phyloP scores from a whole-genome alignment of 2,329 filamentous ascomycete genomes.

The Cordyceps farinosa region DNA sequence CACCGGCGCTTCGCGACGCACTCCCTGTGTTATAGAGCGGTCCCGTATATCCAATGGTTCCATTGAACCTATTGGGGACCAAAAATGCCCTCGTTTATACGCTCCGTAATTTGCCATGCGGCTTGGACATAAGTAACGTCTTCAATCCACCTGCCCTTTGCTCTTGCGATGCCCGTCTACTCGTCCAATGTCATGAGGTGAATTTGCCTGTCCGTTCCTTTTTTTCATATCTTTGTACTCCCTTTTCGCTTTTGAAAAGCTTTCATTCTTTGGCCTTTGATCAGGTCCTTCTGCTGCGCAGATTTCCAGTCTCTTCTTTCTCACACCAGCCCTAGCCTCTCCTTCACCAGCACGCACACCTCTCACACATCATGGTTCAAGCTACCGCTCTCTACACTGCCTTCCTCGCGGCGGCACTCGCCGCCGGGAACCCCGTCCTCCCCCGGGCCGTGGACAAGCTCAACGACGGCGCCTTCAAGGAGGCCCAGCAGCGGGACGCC shows the following conservation, averaged over 20 bases:
- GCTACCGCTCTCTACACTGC: not conserved
- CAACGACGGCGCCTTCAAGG: conserved; percentile 36
- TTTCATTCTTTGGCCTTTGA: conserved; percentile 18
- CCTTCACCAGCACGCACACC: conserved; percentile 11
- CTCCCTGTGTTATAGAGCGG: not conserved
- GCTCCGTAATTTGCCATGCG: not conserved
- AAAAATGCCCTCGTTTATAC: not conserved
- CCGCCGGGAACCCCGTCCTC: conserved; percentile 26
- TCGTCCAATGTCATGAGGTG: conserved; percentile 6
- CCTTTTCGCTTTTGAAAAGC: conserved; percentile 17
- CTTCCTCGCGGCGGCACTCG: conserved; percentile 25
- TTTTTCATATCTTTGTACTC: conserved; percentile 17
- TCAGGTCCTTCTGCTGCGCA: conserved; percentile 30
- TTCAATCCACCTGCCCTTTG: not conserved
- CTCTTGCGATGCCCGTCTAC: conserved; percentile 10
- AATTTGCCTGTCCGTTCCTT: conserved; percentile 11
- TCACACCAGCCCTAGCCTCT: not conserved
- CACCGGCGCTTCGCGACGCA: conserved; percentile 13
- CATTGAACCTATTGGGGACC: too few species aligned
- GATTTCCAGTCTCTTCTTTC: conserved; percentile 28
- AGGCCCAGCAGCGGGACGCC: conserved; percentile 44
- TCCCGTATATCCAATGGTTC: not conserved
- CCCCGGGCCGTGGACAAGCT: conserved; percentile 39
- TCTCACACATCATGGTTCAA: conserved; percentile 23
- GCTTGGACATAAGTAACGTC: conserved; percentile 6